Conservation (phyloP, 345 rosid genomes). For the Eucalyptus cloeziana region DNA sequence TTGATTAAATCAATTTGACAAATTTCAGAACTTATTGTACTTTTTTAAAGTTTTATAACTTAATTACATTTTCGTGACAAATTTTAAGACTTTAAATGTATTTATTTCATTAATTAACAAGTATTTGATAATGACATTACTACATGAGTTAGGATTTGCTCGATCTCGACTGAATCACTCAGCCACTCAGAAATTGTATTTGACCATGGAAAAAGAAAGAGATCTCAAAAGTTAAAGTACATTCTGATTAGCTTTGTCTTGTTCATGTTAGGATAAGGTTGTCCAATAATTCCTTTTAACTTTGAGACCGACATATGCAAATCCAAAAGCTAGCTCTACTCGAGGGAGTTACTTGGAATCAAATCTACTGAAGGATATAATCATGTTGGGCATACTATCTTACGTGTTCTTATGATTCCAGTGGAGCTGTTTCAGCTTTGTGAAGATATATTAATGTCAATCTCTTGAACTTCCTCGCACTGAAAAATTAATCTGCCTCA, state of each 20-base stretch:
- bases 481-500: background rate
- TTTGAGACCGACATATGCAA: background rate
- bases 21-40: accelerated
- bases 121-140: background rate
- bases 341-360: background rate
- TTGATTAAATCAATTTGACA: accelerated
- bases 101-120: too few species aligned
- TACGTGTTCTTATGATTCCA: background rate
- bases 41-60: accelerated
- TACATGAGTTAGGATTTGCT: too few species aligned
- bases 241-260: background rate
- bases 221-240: background rate
- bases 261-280: background rate
- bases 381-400: background rate
- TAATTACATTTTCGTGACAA: accelerated
- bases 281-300: background rate
- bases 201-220: background rate
- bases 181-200: background rate
- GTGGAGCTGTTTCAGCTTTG: background rate
- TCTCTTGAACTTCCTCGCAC: background rate
- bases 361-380: background rate
- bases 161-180: too few species aligned
- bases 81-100: accelerated
- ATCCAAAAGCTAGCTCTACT: background rate
- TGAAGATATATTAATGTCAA: background rate